phyloP scores from a whole-genome alignment of 192 early-diverging fungal genomes.

The Coemansia sp. region DNA sequence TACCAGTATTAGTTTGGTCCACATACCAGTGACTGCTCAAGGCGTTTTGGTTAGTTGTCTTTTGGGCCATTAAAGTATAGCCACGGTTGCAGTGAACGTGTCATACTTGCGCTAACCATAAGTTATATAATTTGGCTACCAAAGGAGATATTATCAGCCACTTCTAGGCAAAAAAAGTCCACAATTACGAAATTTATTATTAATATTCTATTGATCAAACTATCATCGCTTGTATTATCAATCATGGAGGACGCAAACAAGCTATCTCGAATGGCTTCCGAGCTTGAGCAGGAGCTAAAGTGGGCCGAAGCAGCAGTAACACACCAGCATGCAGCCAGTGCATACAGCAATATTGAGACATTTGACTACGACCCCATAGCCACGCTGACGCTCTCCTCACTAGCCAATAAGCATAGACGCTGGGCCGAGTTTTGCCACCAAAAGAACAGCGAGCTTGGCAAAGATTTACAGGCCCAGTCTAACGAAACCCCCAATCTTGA shows the following conservation, averaged over 20 bases:
- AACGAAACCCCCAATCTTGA: not conserved
- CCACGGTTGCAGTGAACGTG: no score
- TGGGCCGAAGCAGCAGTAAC: slow-evolving; percentile 30
- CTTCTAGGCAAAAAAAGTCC: no score
- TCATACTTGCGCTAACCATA: no score
- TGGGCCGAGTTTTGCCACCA: slow-evolving; percentile 48
- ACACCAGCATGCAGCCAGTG: slow-evolving; percentile 26
- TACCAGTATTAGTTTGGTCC: no score
- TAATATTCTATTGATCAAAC: no score
- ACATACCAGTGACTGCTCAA: no score
- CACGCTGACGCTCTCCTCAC: slow-evolving; percentile 31
- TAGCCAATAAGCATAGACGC: slow-evolving; percentile 34
- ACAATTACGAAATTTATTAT: no score
- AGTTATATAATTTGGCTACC: no score
- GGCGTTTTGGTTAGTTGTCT: no score
- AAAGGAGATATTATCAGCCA: no score
- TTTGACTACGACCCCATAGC: slow-evolving; percentile 49
- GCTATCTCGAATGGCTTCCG: slow-evolving; percentile 26
- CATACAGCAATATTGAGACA: slow-evolving; percentile 15
- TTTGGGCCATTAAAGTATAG: no score
- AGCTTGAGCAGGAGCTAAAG: slow-evolving; percentile 15
- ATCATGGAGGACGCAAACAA: slow-evolving; percentile 40
- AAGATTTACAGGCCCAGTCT: not conserved
- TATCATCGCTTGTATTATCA: not conserved
- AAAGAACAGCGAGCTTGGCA: slow-evolving; percentile 7